A percentile compares a stretch with the other conserved stretches of the same genome.
Evolutionary conservation across 2,329 filamentous ascomycete genomes (phyloP).

Genomic region (Xylaria sp.): DNA sequence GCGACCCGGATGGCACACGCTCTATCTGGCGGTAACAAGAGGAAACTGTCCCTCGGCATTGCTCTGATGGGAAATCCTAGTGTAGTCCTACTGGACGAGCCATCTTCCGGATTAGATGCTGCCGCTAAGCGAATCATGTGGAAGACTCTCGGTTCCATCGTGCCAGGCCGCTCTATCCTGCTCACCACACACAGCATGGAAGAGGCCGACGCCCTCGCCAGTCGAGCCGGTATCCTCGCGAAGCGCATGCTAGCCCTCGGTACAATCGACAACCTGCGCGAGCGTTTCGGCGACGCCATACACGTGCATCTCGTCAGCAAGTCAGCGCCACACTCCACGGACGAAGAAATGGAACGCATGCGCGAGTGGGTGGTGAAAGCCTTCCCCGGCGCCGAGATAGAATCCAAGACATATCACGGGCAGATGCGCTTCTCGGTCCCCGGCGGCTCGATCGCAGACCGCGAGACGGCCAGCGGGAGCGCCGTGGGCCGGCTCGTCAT

Average conservation of each 20-base stretch:
- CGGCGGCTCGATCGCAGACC: slow-evolving; percentile 54
- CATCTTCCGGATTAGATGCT: slow-evolving; percentile 88
- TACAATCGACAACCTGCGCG: slow-evolving; percentile 76
- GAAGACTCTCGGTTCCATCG: slow-evolving; percentile 80
- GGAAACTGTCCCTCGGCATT: slow-evolving; percentile 90
- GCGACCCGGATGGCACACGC: slow-evolving; percentile 78
- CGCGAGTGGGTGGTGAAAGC: slow-evolving; percentile 71
- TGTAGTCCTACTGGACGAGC: slow-evolving; percentile 89
- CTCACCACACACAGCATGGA: slow-evolving; percentile 97
- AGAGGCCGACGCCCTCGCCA: slow-evolving; percentile 89
- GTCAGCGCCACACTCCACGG: slow-evolving; percentile 77
- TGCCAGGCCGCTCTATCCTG: slow-evolving; percentile 81
- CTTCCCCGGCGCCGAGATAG: slow-evolving; percentile 75
- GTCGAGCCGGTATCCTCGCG: slow-evolving; percentile 86
- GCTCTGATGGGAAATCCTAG: slow-evolving; percentile 92
- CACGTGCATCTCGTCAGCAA: slow-evolving; percentile 84
- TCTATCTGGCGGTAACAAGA: slow-evolving; percentile 89
- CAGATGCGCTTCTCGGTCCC: slow-evolving; percentile 87
- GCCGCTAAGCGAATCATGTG: slow-evolving; percentile 94
- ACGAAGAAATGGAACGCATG: slow-evolving; percentile 74
- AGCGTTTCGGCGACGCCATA: slow-evolving; percentile 80
- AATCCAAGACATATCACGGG: slow-evolving; percentile 82
- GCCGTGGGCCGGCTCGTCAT: slow-evolving; percentile 77
- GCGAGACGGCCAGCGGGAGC: slow-evolving; percentile 65
- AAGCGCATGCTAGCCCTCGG: slow-evolving; percentile 87